Evolutionary conservation across 345 rosid species (phyloP), one percentile per base, ranked within the genome.

Genomic region (Geranium rotundifolium): DNA sequence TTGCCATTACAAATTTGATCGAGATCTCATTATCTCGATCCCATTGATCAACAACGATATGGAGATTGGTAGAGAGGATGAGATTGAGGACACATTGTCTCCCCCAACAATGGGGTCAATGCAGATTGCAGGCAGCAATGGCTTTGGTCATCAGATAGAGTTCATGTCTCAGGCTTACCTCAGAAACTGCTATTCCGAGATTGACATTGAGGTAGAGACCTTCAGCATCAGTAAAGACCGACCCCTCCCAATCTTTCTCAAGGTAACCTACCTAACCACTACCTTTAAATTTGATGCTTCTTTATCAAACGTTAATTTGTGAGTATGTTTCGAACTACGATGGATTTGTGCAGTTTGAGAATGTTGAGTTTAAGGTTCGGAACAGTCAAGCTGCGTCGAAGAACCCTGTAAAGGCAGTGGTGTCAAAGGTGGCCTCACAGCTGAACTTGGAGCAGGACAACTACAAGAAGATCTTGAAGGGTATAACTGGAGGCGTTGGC

Each of bases 321-420:
- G 27, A 37, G 27, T 13, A n/a, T 41, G 6, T 18, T 61, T 5
- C 4, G 73, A n/a, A n/a, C n/a, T n/a, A n/a, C n/a, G n/a, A n/a
- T n/a, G n/a, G n/a, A n/a, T n/a, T n/a, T n/a, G n/a, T n/a, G n/a
- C 76, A 93, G 99, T 90, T 93, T 77, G 95, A 90, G 81, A 95
- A 88, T 75, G 89, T 88, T 60, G 90, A 77, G 77, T 90, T 69
- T 56, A 90, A 76, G 80, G 97, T 86, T 71, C 82, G 74, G 72
- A 80, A 61, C 34, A 66, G 67, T 54, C 68, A 61, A 17, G 81
- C 73, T 7, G 77, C 77, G 7, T 17, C 64, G 19, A 70, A 46
- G 65, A 89, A 84, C 60, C 82, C 85, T 5, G 87, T 88, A 61
- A 82, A 82, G 72, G 80, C 86, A 58, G 75, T 80, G 71, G 82